Evolutionary conservation across 108 stramenopile species (phyloP), one percentile per base, ranked within the genome.

Genomic region (Fistulifera pelliculosa): DNA sequence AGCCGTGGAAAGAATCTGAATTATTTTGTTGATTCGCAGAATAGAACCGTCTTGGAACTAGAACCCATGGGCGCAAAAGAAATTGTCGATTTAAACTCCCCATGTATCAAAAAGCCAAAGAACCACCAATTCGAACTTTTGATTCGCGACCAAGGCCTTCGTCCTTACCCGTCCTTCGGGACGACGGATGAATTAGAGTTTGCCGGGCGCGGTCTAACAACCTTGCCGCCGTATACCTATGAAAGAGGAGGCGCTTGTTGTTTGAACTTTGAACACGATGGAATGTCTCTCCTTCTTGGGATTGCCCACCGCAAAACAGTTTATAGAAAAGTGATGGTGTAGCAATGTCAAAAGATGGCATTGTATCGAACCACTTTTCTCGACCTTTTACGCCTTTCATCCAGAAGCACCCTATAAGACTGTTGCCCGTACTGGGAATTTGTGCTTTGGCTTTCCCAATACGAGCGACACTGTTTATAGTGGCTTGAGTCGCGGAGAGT

Each of bases 361-460:
- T 51, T 4, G 15, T 27, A 19, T 26, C 26, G 6, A 54, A 40
- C 16, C 39, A 48, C n/a, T 60, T 16, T 21, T 49, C 7, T 60
- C 58, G 1, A 16, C 16, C 10, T 60, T 48, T 8, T 60, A 60
- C 38, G 58, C 58, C 27, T 19, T 60, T 12, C 24, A 51, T 23
- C 41, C 50, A 12, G 10, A 14, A 5, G 17, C 42, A 13, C 53
- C 44, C 1, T 64, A 47, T 24, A 17, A 17, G n/a, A 42, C 55
- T 18, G 62, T 64, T 27, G 54, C 54, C 8, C 43, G 27, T 23
- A 27, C 54, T 13, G 62, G 62, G 14, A 22, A 15, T 15, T 64
- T 64, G 19, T 64, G 62, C 44, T 47, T 64, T 24, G 47, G 53
- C 23, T 64, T 45, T 27, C 23, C 62, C 14, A 15, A 15, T 6